phyloP scores from a whole-genome alignment of 495 filamentous ascomycete genomes.

The Aspergillus wentii region DNA sequence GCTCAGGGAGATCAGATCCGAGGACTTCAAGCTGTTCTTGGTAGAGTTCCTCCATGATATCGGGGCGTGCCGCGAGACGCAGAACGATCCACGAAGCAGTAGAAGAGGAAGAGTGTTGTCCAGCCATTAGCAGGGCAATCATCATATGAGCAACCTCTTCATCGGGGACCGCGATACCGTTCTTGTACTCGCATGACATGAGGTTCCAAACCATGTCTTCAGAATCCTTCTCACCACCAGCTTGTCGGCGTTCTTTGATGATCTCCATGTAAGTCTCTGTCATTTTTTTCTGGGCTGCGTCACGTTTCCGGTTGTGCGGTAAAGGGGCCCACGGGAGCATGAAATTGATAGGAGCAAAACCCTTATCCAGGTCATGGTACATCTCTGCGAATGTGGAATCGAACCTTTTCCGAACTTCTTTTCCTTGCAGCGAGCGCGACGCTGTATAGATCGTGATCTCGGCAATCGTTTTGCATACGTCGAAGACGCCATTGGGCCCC shows the following conservation, averaged over 20 bases:
- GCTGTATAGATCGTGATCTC: slow-evolving; percentile 65
- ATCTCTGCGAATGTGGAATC: slow-evolving; percentile 58
- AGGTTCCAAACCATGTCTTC: slow-evolving; percentile 69
- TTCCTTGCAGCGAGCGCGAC: slow-evolving; percentile 59
- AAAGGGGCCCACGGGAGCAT: slow-evolving; percentile 59
- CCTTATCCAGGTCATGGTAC: slow-evolving; percentile 63
- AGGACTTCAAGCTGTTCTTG: slow-evolving; percentile 49
- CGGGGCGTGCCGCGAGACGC: slow-evolving; percentile 49
- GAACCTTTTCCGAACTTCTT: slow-evolving; percentile 58
- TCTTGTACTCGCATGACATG: slow-evolving; percentile 59
- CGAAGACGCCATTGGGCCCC: slow-evolving; percentile 39
- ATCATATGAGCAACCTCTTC: slow-evolving; percentile 63
- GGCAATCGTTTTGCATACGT: slow-evolving; percentile 51
- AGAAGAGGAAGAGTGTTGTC: slow-evolving; percentile 59
- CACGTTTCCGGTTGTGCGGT: slow-evolving; percentile 57
- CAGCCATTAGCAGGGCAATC: slow-evolving; percentile 64
- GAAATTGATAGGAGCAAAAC: slow-evolving; percentile 63
- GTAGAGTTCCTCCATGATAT: slow-evolving; percentile 55
- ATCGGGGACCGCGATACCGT: slow-evolving; percentile 56
- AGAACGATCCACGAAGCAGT: slow-evolving; percentile 59
- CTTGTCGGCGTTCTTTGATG: slow-evolving; percentile 46
- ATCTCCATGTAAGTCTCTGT: slow-evolving; percentile 56
- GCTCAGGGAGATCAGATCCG: slow-evolving; percentile 43
- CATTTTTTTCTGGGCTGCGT: slow-evolving; percentile 53
- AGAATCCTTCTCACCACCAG: slow-evolving; percentile 45